Conservation (phyloP, 1,284 basidiomycete species). For the Tilletia indica region DNA sequence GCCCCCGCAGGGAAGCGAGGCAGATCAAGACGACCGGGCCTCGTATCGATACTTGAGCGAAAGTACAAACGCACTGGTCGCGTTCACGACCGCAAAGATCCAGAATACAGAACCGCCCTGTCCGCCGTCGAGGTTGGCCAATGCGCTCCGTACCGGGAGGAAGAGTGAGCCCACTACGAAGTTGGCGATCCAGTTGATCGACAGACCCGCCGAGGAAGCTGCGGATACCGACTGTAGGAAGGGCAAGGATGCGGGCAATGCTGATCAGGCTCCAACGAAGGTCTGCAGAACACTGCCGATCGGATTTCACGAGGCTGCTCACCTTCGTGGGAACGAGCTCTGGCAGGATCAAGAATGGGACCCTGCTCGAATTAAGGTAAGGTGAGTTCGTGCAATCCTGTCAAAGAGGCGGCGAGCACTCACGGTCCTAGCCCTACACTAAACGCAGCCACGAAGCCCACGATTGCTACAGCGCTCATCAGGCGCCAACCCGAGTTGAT, state of each 20-base stretch:
- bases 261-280: too few species aligned
- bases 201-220: constrained; percentile 76
- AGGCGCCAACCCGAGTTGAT: constrained; percentile 60
- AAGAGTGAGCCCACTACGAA: constrained; percentile 79
- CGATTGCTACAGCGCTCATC: constrained; percentile 73
- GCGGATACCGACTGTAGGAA: constrained; percentile 72
- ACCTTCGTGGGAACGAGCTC: constrained; percentile 71
- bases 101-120: constrained; percentile 44
- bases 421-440: constrained; percentile 80
- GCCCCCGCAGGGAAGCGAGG: too few species aligned
- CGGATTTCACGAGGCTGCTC: constrained; percentile 6
- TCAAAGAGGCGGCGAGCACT: background rate
- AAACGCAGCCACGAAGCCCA: constrained; percentile 84
- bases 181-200: constrained; percentile 81
- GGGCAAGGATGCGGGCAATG: background rate
- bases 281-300: too few species aligned
- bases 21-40: background rate
- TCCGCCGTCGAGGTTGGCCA: constrained; percentile 57
- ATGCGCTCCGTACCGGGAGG: constrained; percentile 72
- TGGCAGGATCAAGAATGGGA: constrained; percentile 89
- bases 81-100: constrained; percentile 37
- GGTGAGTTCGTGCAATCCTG: too few species aligned
- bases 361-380: background rate
- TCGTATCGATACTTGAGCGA: constrained; percentile 32
- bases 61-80: constrained; percentile 32